Conservation (phyloP, 1,139 yeast genomes). For the Sugiyamaella grinbergsii region DNA sequence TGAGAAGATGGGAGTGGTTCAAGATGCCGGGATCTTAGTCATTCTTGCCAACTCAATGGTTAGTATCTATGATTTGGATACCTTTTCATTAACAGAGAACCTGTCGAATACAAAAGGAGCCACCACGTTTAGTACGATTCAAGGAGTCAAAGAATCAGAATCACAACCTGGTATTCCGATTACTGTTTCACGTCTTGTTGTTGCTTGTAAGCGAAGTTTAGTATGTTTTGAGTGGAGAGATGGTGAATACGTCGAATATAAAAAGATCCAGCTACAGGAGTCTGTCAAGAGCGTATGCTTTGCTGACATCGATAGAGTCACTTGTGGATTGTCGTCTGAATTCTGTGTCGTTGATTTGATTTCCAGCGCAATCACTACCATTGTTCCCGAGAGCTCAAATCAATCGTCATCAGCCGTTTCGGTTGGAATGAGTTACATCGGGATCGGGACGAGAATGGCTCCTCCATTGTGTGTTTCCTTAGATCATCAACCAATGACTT, state of each 20-base stretch:
- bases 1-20: conserved; percentile 41
- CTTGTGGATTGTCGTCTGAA: conserved; percentile 41
- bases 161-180: conserved; percentile 20
- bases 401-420: conserved; percentile 23
- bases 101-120: conserved; percentile 44
- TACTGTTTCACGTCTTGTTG: conserved; percentile 42
- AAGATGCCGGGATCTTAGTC: conserved; percentile 43
- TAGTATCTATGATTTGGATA: conserved; percentile 41
- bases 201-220: conserved; percentile 42
- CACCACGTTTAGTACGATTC: conserved; percentile 37
- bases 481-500: background rate
- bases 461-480: conserved; percentile 29
- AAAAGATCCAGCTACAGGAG: conserved; percentile 44
- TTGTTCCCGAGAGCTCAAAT: conserved; percentile 19
- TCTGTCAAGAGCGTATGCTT: conserved; percentile 43
- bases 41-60: conserved; percentile 42
- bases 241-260: conserved; percentile 37
- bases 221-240: conserved; percentile 46
- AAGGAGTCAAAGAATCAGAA: conserved; percentile 29
- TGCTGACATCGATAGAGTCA: conserved; percentile 38
- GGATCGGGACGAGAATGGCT: conserved; percentile 29
- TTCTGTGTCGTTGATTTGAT: conserved; percentile 21
- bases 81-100: conserved; percentile 39
- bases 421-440: conserved; percentile 32
- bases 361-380: conserved; percentile 3